Evolutionary conservation across 2,329 filamentous ascomycete genomes (phyloP).

Genomic region (Claviceps citrina): DNA sequence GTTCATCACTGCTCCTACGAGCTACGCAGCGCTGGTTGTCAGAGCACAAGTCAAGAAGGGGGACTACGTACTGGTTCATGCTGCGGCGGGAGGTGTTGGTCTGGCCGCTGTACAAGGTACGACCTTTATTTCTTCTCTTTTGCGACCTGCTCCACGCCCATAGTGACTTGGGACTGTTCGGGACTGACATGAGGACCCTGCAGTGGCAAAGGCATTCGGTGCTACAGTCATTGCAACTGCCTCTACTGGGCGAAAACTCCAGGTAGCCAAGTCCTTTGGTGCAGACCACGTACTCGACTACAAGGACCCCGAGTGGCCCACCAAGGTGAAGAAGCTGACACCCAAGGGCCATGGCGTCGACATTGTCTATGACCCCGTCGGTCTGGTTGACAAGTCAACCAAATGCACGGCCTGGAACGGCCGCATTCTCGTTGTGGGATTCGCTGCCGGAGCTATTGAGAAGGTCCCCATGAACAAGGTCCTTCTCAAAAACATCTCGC

Average conservation of each 20-base stretch:
- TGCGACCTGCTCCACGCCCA: background rate
- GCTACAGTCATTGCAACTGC: conserved; percentile 90
- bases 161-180: background rate
- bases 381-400: conserved; percentile 70
- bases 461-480: conserved; percentile 88
- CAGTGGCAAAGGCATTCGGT: conserved; percentile 75
- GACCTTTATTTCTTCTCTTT: conserved; percentile 5
- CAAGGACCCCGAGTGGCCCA: conserved; percentile 45
- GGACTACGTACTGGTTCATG: conserved; percentile 81
- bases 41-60: conserved; percentile 63
- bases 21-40: conserved; percentile 67
- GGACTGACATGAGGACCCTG: background rate
- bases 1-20: conserved; percentile 84
- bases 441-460: conserved; percentile 62
- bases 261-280: conserved; percentile 64
- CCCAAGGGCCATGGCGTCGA: conserved; percentile 63
- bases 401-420: conserved; percentile 94
- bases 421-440: conserved; percentile 73
- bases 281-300: conserved; percentile 79
- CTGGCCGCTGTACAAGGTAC: conserved; percentile 70
- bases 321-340: conserved; percentile 60
- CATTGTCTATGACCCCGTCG: conserved; percentile 90
- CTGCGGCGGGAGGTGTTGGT: conserved; percentile 82
- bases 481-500: conserved; percentile 77
- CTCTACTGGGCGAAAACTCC: conserved; percentile 62